Base-by-base conservation (phyloP, 139 green algal species). In the Parachlorella kessleri region DNA sequence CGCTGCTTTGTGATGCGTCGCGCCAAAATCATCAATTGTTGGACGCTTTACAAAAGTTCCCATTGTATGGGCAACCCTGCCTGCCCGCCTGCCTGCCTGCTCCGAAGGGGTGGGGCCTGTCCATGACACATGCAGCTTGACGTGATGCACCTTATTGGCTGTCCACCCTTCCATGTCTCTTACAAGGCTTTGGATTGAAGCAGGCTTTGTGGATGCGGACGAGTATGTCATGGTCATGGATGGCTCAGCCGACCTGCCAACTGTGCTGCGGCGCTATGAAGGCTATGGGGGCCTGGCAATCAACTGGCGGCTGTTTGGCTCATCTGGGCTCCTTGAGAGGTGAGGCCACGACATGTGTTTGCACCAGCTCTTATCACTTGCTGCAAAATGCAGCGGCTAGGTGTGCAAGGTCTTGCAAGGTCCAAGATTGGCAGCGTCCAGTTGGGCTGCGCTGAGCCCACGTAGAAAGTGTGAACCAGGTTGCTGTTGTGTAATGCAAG, bases 401-500 rank as follows among this genome's bases (percentile, higher is more conserved):
- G 14, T 28, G 48, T 59, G 48, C 48, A 59, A 18, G 48, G 48
- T 59, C 14, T 18, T 28, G 48, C 48, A 14, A 59, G 21, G 48
- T 59, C 14, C n/a, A n/a, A n/a, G n/a, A n/a, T n/a, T n/a, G n/a
- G n/a, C n/a, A n/a, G n/a, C n/a, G n/a, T n/a, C n/a, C n/a, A n/a
- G n/a, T n/a, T n/a, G n/a, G n/a, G n/a, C n/a, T n/a, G n/a, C n/a
- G n/a, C n/a, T n/a, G n/a, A n/a, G n/a, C n/a, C 48, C 21, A 18
- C 21, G 48, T 28, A 59, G 48, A 59, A 18, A 59, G 48, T 59
- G 48, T 59, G 14, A 59, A 28, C 48, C 48, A 59, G 48, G 48
- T 59, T 59, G 48, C 48, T 59, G 48, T 59, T 59, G 48, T 59
- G 48, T n/a, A n/a, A n/a, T n/a, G n/a, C n/a, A n/a, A n/a, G n/a